Evolutionary conservation across 805 yeast genomes (phyloP), one percentile per base, ranked within the genome.

Genomic region (Yamadazyma endophytica): DNA sequence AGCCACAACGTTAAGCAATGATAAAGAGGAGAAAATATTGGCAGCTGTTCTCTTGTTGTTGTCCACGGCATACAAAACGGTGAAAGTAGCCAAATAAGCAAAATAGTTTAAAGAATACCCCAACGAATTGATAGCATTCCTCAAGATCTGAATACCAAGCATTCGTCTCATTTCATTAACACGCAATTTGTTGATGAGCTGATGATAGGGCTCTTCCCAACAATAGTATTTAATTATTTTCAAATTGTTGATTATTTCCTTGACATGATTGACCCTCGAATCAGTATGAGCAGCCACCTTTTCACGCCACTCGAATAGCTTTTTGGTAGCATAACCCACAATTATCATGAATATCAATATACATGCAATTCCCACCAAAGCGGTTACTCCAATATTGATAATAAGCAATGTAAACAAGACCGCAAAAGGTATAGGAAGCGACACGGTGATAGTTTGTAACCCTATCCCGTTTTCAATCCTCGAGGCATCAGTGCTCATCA

Each of bases 201-300:
- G 52, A 32, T 69, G 66, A 52, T 86, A 89, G 1, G 96, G 87
- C 18, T 65, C 65, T 58, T 89, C 97, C 96, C 96, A 89, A 1
- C 94, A 84, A 54, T 87, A 89, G 52, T 73, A 82, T 61, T 89
- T 89, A 54, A 89, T 83, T 52, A 80, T 70, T 49, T 82, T 85
- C 70, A 89, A 72, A 42, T 82, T 77, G 47, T 72, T 77, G 38
- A 89, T 62, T 20, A 87, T 73, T 56, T 89, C 97, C 42, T 84
- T 80, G 54, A 87, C 77, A 27, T 74, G 65, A 26, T 75, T 68
- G 14, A 89, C 85, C 48, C 97, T 77, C 15, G 64, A 55, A 54
- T 89, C 97, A 2, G 96, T 89, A 46, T 60, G 73, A 2, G 56
- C 58, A 85, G 77, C 11, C 54, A 51, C 14, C 58, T 61, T 49